Percentiles rank a stretch among this genome's conserved stretches.
These are phyloP conservation scores for Aspergillus sp. DNA, from an alignment of 2,329 filamentous ascomycete genomes.

Conservation along the genomic window DNA sequence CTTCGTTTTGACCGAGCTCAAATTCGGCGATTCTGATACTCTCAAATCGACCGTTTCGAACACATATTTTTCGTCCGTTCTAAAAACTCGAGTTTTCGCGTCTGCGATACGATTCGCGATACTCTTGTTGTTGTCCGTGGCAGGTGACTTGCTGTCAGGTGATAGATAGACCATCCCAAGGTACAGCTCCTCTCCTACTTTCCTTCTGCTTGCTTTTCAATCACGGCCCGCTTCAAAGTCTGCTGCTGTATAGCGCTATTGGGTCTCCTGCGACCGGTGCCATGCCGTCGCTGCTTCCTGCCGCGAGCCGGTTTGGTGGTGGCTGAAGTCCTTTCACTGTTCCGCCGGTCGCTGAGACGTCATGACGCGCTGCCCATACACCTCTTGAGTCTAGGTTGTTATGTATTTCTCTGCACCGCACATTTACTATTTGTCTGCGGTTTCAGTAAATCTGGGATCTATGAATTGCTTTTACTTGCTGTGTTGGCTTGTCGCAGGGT, in stretches of 20 bases:
- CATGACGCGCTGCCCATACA: constrained; percentile 30
- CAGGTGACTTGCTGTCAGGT: constrained; percentile 48
- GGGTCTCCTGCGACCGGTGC: neutral
- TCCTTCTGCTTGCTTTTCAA: constrained; percentile 13
- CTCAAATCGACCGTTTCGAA: constrained; percentile 6
- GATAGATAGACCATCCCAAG: constrained; percentile 43
- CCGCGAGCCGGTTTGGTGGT: constrained; percentile 14
- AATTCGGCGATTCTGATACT: constrained; percentile 17
- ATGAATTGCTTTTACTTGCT: neutral
- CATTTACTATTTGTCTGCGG: neutral
- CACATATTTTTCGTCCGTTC: constrained; percentile 16
- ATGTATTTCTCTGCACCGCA: neutral
- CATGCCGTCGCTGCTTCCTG: constrained; percentile 6
- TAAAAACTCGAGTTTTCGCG: constrained; percentile 20
- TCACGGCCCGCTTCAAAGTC: constrained; percentile 11
- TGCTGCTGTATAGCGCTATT: neutral
- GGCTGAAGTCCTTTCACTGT: constrained; percentile 20
- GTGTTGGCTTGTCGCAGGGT: neutral
- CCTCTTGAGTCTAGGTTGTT: constrained; percentile 1
- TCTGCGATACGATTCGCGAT: constrained; percentile 27
- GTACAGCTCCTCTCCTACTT: constrained; percentile 27
- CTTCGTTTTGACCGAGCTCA: constrained; percentile 21
- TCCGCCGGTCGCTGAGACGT: constrained; percentile 25
- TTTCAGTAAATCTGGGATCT: constrained; percentile 5
- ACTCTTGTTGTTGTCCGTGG: constrained; percentile 40